A percentile compares a stretch with the other conserved stretches of the same genome.
Conservation (phyloP, 2,329 filamentous ascomycete genomes). For the Colletotrichum sp. region DNA sequence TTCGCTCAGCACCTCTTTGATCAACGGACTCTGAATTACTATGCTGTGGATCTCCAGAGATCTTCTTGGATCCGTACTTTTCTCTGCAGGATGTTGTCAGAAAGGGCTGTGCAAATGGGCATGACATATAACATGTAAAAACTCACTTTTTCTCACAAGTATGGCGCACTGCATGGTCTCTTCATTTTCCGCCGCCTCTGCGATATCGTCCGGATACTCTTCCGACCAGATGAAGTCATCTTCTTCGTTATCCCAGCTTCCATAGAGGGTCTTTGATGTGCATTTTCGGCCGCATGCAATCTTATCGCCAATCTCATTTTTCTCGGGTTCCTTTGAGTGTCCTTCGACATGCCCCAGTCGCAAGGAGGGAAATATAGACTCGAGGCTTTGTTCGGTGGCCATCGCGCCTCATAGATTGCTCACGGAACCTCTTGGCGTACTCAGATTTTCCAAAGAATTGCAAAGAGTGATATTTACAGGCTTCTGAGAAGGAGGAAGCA, state of each 20-base stretch:
- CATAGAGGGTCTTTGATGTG: background rate
- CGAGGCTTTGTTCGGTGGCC: background rate
- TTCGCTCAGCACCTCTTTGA: background rate
- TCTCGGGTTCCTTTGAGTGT: background rate
- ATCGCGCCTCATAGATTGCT: background rate
- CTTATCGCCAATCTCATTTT: background rate
- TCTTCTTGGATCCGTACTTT: background rate
- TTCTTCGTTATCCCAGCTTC: background rate
- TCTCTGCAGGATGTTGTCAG: background rate
- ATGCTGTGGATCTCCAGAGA: background rate
- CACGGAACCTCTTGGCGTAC: background rate
- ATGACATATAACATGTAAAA: background rate
- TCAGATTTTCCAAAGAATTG: background rate
- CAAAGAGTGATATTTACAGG: background rate
- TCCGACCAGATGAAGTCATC: background rate
- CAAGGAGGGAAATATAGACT: background rate
- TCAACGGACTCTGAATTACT: background rate
- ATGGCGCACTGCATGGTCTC: background rate
- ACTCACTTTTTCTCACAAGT: background rate
- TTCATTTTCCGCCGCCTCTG: background rate
- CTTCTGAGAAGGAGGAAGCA: background rate
- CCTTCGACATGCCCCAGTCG: background rate
- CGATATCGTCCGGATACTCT: background rate
- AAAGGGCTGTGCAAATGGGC: rapidly evolving
- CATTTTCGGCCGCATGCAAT: background rate